These are phyloP conservation scores for Backusella luteola DNA, from an alignment of 192 early-diverging fungal genomes.

Conservation along the genomic window DNA sequence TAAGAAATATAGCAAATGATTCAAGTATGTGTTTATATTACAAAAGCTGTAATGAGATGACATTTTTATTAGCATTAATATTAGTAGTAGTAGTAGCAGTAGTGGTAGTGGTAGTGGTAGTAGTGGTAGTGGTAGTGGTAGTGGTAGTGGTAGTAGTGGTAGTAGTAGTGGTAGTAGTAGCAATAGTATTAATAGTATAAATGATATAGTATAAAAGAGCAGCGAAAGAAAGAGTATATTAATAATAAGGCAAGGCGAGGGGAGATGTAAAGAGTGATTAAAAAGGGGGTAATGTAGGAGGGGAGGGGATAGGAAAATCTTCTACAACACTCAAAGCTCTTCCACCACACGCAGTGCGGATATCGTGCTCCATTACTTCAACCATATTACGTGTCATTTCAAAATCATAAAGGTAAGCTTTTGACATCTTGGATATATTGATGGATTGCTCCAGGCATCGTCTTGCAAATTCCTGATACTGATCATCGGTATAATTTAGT, in stretches of 20 bases:
- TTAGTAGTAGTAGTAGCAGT: neutral
- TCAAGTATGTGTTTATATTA: neutral
- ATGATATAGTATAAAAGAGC: neutral
- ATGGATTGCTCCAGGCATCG: slow-evolving; percentile 28
- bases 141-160: neutral
- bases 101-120: neutral
- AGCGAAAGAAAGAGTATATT: neutral
- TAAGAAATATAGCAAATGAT: no score
- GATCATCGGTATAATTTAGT: slow-evolving; percentile 27
- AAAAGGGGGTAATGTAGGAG: slow-evolving; percentile 13
- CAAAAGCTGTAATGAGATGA: neutral
- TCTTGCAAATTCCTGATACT: slow-evolving; percentile 27
- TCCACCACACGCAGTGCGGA: slow-evolving; percentile 11
- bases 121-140: neutral
- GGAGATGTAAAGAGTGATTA: neutral
- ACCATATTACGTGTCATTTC: slow-evolving; percentile 32
- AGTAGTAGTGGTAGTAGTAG: neutral
- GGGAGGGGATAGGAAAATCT: neutral
- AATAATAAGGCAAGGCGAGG: neutral
- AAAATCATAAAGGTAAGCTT: slow-evolving; percentile 36
- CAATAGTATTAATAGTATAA: neutral
- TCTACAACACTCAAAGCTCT: neutral
- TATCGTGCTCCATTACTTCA: slow-evolving; percentile 31
- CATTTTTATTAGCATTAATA: neutral
- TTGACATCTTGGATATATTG: slow-evolving; percentile 27